These are phyloP conservation scores for Cichorium intybus DNA, from an alignment of 140 eudicot species.

Conservation along the genomic window DNA sequence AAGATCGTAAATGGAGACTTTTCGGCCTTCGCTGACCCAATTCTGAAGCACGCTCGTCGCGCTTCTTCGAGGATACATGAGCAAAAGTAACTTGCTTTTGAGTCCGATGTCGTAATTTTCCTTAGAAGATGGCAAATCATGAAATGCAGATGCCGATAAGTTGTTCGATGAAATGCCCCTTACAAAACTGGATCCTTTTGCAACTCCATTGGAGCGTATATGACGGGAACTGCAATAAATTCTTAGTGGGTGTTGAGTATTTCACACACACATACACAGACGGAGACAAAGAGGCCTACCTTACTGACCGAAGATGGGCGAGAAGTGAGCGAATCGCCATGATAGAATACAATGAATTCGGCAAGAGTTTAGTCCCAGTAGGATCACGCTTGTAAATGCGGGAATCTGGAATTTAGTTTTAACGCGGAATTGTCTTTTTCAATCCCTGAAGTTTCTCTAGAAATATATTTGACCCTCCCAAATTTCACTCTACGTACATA, in stretches of 20 bases:
- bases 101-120: constrained; percentile 9
- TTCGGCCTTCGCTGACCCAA: constrained; percentile 46
- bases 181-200: background rate
- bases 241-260: background rate
- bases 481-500: background rate
- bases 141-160: constrained; percentile 12
- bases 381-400: constrained; percentile 4
- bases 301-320: constrained; percentile 7
- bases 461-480: background rate
- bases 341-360: constrained; percentile 4
- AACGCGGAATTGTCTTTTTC: background rate
- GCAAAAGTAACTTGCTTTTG: constrained; percentile 23
- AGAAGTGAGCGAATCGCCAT: constrained; percentile 37
- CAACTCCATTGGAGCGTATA: background rate
- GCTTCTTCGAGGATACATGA: constrained; percentile 32
- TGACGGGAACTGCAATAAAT: constrained; percentile 14
- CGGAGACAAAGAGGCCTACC: constrained; percentile 22
- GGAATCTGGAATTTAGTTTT: constrained; percentile 10
- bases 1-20: constrained; percentile 44
- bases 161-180: constrained; percentile 42
- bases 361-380: constrained; percentile 3
- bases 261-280: background rate
- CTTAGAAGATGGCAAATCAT: background rate
- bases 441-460: background rate
- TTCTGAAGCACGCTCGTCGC: constrained; percentile 42